These are phyloP conservation scores for Pseudocercospora macadamiae DNA, from an alignment of 2,329 filamentous ascomycete genomes.

Conservation along the genomic window DNA sequence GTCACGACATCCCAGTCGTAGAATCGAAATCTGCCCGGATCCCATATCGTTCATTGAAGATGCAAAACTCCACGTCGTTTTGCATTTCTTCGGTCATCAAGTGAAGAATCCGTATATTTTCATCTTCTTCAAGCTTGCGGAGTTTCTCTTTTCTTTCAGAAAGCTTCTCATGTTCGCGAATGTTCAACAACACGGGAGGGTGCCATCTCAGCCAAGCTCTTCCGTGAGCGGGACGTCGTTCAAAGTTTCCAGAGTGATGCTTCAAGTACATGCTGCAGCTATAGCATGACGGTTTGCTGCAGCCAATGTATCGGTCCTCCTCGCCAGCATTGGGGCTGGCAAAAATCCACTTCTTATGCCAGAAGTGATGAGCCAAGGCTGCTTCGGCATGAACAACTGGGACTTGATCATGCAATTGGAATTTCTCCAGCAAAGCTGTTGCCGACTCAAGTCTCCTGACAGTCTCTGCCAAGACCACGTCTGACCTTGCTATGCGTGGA, in stretches of 20 bases:
- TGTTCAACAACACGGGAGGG: not conserved
- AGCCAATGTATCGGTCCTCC: conserved; percentile 11
- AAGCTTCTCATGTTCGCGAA: not conserved
- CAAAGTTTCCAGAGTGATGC: conserved; percentile 4
- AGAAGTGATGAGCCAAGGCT: conserved; percentile 9
- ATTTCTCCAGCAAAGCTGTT: not conserved
- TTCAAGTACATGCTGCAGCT: conserved; percentile 6
- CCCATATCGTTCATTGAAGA: conserved; percentile 5
- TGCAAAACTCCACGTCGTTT: not conserved
- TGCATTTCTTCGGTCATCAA: not conserved
- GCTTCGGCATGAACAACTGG: conserved; percentile 11
- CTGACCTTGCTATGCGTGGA: not conserved
- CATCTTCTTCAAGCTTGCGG: not conserved
- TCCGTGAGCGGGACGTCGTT: not conserved
- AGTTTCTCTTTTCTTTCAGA: not conserved
- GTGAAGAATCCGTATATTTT: not conserved
- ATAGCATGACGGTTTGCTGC: conserved; percentile 16
- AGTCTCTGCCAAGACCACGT: not conserved
- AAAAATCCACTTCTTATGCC: not conserved
- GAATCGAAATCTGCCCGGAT: not conserved
- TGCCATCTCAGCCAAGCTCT: conserved; percentile 11
- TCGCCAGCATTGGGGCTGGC: not conserved
- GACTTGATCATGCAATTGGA: not conserved
- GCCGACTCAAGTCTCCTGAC: not conserved
- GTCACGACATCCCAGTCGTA: not conserved